phyloP scores from a whole-genome alignment of 2,329 filamentous ascomycete species.

The Botrytis cinerea region DNA sequence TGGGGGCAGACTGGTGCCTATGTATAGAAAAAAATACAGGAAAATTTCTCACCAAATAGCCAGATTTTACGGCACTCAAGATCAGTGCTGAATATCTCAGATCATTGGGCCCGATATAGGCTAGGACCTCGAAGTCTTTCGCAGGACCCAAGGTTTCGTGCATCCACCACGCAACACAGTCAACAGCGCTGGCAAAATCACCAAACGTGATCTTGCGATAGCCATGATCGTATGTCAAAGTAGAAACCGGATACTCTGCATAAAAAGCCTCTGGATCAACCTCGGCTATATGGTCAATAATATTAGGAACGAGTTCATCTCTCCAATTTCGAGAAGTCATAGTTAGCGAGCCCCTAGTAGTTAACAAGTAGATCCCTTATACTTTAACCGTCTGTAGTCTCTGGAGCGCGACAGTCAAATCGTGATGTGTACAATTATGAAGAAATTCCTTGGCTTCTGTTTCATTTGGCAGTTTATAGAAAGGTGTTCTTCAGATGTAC shows the following conservation, averaged over 20 bases:
- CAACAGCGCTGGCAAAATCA: conserved; percentile 30
- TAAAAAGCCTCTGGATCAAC: conserved; percentile 1
- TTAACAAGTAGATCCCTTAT: no score
- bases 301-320: neutral
- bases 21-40: neutral
- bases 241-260: conserved; percentile 15
- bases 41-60: neutral
- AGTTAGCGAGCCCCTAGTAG: no score
- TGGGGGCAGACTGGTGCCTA: neutral
- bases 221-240: conserved; percentile 1
- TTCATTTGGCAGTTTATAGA: no score
- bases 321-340: neutral
- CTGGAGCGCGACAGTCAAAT: no score
- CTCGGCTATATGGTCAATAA: neutral
- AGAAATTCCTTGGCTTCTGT: no score
- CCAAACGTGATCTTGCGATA: conserved; percentile 25
- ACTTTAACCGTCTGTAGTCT: no score
- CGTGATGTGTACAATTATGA: no score
- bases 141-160: conserved; percentile 20
- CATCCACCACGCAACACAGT: conserved; percentile 30
- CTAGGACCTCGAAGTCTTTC: conserved; percentile 44
- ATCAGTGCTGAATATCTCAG: conserved; percentile 9
- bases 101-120: conserved; percentile 45
- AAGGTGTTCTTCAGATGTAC: no score
- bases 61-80: conserved; percentile 14